A percentile compares a stretch with the other conserved stretches of the same genome.
Evolutionary conservation across 2,329 filamentous ascomycete genomes (phyloP).

Genomic region (Alternaria rosae): DNA sequence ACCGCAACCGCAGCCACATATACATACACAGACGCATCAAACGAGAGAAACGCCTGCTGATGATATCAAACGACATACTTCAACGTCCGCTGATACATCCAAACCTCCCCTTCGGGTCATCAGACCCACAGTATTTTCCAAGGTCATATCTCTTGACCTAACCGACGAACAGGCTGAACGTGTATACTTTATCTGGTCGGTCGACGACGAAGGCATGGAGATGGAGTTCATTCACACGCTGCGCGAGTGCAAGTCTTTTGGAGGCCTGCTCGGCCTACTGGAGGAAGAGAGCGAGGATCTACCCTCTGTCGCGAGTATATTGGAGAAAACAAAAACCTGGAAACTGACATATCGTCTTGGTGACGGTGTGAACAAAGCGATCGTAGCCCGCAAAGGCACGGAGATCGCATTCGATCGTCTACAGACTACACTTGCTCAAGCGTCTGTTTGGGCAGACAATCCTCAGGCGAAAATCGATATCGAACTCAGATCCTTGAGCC

Average conservation of each 20-base stretch:
- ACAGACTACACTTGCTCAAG: constrained; percentile 7
- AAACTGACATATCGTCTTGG: constrained; percentile 13
- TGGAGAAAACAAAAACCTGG: constrained; percentile 17
- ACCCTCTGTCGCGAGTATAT: background rate
- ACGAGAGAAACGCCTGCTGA: background rate
- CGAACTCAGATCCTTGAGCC: constrained; percentile 6
- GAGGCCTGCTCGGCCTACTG: constrained; percentile 7
- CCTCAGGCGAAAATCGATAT: constrained; percentile 4
- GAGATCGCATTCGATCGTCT: constrained; percentile 21
- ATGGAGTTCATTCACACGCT: constrained; percentile 15
- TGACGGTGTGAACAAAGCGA: constrained; percentile 11
- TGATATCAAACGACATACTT: background rate
- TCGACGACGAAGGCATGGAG: constrained; percentile 11
- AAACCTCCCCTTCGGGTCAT: background rate
- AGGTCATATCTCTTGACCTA: constrained; percentile 3
- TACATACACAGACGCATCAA: background rate
- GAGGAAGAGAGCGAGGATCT: constrained; percentile 8
- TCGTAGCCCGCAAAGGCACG: constrained; percentile 7
- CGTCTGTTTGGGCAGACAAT: constrained; percentile 1
- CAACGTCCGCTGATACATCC: background rate
- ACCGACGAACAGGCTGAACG: constrained; percentile 15
- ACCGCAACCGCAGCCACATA: background rate
- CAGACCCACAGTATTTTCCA: background rate
- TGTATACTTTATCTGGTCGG: constrained; percentile 13
- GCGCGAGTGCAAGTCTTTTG: constrained; percentile 15